A percentile compares a stretch with the other conserved stretches of the same genome.
Conservation (phyloP, 2,329 filamentous ascomycete species). For the Fonsecaea nubica region DNA sequence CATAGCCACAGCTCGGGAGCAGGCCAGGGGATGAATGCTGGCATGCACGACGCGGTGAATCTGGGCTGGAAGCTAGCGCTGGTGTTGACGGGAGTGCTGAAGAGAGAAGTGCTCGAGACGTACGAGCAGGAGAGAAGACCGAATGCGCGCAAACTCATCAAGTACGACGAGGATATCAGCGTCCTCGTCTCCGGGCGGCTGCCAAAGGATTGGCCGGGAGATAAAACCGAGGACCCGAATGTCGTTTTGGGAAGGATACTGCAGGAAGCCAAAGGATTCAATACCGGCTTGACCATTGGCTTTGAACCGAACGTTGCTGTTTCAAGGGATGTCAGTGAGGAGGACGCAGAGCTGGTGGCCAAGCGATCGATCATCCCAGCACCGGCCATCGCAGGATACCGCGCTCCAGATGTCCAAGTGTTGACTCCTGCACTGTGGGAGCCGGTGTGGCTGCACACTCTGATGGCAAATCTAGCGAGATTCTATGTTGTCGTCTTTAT, state of each 20-base stretch:
- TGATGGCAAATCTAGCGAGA: slow-evolving; percentile 39
- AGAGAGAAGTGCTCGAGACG: slow-evolving; percentile 40
- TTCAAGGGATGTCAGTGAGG: slow-evolving; percentile 17
- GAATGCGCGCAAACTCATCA: slow-evolving; percentile 44
- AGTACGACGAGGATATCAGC: slow-evolving; percentile 44
- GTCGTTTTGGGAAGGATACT: slow-evolving; percentile 40
- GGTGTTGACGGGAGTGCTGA: slow-evolving; percentile 37
- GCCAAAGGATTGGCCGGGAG: slow-evolving; percentile 46
- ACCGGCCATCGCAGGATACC: slow-evolving; percentile 38
- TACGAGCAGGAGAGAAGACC: slow-evolving; percentile 45
- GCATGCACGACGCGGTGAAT: slow-evolving; percentile 40
- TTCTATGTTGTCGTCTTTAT: slow-evolving; percentile 41
- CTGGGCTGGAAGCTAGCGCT: slow-evolving; percentile 39
- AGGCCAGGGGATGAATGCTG: slow-evolving; percentile 40
- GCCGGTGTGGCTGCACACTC: slow-evolving; percentile 36
- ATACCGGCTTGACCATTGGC: slow-evolving; percentile 41
- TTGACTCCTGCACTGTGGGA: slow-evolving; percentile 39
- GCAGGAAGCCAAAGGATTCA: slow-evolving; percentile 41
- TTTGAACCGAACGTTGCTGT: slow-evolving; percentile 40
- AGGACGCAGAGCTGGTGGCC: slow-evolving; percentile 18
- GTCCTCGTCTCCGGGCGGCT: slow-evolving; percentile 42
- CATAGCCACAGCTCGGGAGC: slow-evolving; percentile 40
- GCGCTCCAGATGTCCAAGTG: slow-evolving; percentile 40
- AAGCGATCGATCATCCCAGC: slow-evolving; percentile 35
- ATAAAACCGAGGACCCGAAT: slow-evolving; percentile 40